Percentiles rank a stretch among this genome's conserved stretches.
Evolutionary conservation across 1,284 basidiomycete species (phyloP).

Genomic region (Apiotrichum veenhuisii): DNA sequence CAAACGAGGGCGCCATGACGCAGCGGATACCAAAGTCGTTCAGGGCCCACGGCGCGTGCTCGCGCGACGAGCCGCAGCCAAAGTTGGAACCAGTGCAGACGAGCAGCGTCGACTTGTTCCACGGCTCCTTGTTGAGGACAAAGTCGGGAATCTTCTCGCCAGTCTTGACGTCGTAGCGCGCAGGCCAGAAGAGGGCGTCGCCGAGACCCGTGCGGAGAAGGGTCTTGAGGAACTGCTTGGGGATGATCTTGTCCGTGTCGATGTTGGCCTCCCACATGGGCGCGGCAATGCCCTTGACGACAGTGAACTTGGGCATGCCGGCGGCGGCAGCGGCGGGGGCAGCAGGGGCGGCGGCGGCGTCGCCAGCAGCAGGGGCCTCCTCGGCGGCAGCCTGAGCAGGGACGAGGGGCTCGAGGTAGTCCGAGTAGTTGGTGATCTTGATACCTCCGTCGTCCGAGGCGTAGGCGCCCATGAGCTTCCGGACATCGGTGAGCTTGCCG

Average conservation of each 20-base stretch:
- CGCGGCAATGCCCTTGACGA: conserved; percentile 78
- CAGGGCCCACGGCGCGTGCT: conserved; percentile 95
- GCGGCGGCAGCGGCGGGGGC: conserved; percentile 52
- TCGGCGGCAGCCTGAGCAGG: conserved; percentile 54
- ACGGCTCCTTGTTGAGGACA: conserved; percentile 81
- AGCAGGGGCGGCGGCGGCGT: conserved; percentile 52
- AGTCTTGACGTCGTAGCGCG: conserved; percentile 75
- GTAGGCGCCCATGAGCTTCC: conserved; percentile 66
- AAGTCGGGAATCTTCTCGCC: conserved; percentile 75
- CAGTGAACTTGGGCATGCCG: conserved; percentile 68
- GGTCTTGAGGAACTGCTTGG: conserved; percentile 93
- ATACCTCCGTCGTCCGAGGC: conserved; percentile 53
- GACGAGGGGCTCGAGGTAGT: conserved; percentile 72
- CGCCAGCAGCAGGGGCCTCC: conserved; percentile 52
- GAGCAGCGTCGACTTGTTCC: conserved; percentile 73
- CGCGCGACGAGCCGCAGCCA: conserved; percentile 88
- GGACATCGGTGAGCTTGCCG: conserved; percentile 82
- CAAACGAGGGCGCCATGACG: conserved; percentile 89
- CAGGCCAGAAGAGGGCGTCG: conserved; percentile 79
- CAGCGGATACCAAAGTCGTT: conserved; percentile 93
- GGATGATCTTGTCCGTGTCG: conserved; percentile 97
- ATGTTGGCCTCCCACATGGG: conserved; percentile 89
- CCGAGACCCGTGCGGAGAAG: conserved; percentile 88
- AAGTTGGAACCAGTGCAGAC: conserved; percentile 90
- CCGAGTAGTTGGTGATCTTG: conserved; percentile 65